Base-by-base conservation (phyloP, 305 asterid genomes). In the Ajuga reptans region DNA sequence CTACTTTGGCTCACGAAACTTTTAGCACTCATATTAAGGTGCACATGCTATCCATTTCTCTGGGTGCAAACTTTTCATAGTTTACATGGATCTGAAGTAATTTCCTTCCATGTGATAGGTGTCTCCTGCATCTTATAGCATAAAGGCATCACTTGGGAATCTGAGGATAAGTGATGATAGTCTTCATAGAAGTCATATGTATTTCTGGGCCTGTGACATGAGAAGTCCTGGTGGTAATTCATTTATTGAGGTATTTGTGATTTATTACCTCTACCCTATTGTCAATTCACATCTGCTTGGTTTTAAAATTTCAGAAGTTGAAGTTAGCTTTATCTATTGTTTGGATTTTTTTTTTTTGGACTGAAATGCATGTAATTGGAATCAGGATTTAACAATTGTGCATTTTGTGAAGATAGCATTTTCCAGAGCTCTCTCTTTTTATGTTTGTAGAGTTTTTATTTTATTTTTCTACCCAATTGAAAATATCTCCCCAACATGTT, bases 161-260 rank as follows among this genome's bases (percentile, higher is more conserved):
- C 89, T 92, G 66, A 86, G 89, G 79, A 88, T 92, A 62, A 92
- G 97, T 39, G 98, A 92, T 78, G 98, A 92, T 77, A 90, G 95
- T 79, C 96, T 92, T 68, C 82, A 67, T 16, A 77, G 77, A 75
- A 83, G 71, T 78, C 97, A 92, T 80, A 80, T 81, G 79, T 92
- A 92, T 80, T 92, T 85, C 84, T 92, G 96, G 96, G 96, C 96
- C 47, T 92, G 98, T 75, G 93, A 92, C 78, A 92, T 92, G 98
- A 86, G 98, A 83, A 85, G 90, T 81, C 95, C 95, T 9, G 98
- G 96, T 66, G 98, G 98, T 66, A 92, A 79, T 70, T 92, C 98
- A 50, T 92, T 92, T 77, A 96, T 92, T 65, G 96, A 92, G 98
- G 98, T 92, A 84, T 29, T 62, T 51, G 17, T 43, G 41, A 15